Base-by-base conservation (phyloP, 768 basidiomycete species). In the Hygrophorus russula region DNA sequence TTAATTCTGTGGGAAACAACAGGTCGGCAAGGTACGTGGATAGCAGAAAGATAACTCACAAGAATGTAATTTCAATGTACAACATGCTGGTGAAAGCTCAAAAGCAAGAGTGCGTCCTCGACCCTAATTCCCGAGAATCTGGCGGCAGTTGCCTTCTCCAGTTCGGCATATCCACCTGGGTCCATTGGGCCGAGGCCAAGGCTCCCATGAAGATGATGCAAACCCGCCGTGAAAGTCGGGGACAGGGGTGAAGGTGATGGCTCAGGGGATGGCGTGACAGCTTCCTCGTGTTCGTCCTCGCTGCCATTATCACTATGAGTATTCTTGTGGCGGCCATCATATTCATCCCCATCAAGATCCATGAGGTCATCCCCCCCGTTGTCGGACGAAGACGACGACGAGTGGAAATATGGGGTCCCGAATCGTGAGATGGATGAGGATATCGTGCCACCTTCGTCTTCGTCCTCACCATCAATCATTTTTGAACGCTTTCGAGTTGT, bases 211-310 rank as follows among this genome's bases (percentile, higher is more conserved):
- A 45, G 17, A 24, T 36, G 49, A 34, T 44, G 46, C 18, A 29
- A 28, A n/a, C 31, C 28, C 19, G 39, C 29, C 40, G 46, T 19
- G 15, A 41, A 35, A 6, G 41, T 44, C n/a, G 41, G 24, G 39
- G 47, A 44, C 35, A 44, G 27, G 14, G 46, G 43, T 9, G 39
- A 34, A 18, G 43, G 64, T 7, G 63, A 64, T 27, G 69, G 63
- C 32, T 71, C 73, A 13, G 81, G 78, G 2, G 77, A 76, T 11
- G 83, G 83, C 0, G 82, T 85, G 18, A 85, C 76, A 9, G 78
- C 80, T 55, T 86, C 82, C 46, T 80, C 77, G 49, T 70, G 75
- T 42, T 85, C 81, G 40, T 86, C 83, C 39, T 82, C 79, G 55
- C 80, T 83, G 38, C 65, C 68, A 56, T 73, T 67, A 50, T 80